Evolutionary conservation across 2,329 filamentous ascomycete genomes (phyloP), one percentile per base, ranked within the genome.

Genomic region (Colletotrichum sp.): DNA sequence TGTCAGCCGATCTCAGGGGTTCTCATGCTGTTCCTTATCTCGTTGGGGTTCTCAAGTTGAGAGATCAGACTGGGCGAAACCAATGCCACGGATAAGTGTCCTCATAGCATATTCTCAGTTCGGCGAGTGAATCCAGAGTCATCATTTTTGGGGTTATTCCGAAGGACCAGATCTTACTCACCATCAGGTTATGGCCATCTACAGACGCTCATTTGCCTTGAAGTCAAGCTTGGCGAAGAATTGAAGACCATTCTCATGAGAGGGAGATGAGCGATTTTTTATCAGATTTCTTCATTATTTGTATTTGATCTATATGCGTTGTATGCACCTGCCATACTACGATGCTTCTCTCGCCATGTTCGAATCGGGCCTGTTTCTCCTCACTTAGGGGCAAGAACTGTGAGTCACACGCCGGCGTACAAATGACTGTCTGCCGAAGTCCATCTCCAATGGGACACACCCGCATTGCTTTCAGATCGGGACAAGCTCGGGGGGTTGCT

Each of bases 31-130:
- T 26, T 6, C 13, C 13, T 62, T 10, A 24, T n/a, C n/a, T 32
- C 26, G 18, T n/a, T 21, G n/a, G 3, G 18, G 57, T 30, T 26
- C 30, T 32, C n/a, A 21, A 21, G 18, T 15, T 3, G 18, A 62
- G n/a, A 32, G 32, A 55, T 77, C 71, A 75, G 71, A 49, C 32
- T 57, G 28, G 71, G 75, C 71, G 55, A 77, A 71, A 68, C 60
- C 62, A 30, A 21, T 71, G 32, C 75, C 71, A 60, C n/a, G 64
- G 55, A 64, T 15, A 26, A 21, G 21, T 21, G 34, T 67, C 72
- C 28, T 71, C 60, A 75, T 16, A 9, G 57, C 30, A 39, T 32
- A 30, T 16, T 9, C 21, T 71, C 75, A 62, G 67, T 63, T 49
- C 67, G 67, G 67, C 71, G 60, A 77, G 72, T 71, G 67, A 71